Conservation (phyloP, 148 eudicot species). For the Chenopodium formosanum region DNA sequence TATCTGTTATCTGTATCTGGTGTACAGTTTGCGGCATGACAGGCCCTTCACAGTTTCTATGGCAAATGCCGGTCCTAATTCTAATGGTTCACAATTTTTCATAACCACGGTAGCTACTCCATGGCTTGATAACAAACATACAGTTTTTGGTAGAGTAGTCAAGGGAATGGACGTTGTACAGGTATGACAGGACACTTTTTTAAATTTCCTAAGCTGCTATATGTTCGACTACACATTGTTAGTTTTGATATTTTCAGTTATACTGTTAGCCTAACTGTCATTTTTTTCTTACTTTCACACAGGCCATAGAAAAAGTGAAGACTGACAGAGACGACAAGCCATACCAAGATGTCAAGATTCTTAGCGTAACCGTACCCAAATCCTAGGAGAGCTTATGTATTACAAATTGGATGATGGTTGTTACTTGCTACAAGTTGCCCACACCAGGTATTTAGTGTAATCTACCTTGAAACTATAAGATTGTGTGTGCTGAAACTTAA, state of each 20-base stretch:
- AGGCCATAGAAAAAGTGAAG: constrained; percentile 96
- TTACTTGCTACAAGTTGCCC: constrained; percentile 8
- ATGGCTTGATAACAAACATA: constrained; percentile 98
- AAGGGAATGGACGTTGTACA: constrained; percentile 99
- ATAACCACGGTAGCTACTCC: constrained; percentile 99
- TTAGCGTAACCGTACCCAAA: constrained; percentile 96
- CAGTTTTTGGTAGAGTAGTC: constrained; percentile 92
- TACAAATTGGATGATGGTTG: background rate
- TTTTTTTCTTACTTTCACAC: constrained; percentile 23
- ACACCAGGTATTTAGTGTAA: constrained; percentile 23
- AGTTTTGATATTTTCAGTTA: background rate
- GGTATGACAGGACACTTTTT: constrained; percentile 42
- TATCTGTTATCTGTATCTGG: background rate
- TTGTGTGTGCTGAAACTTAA: background rate
- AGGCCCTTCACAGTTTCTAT: constrained; percentile 96
- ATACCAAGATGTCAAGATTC: constrained; percentile 90
- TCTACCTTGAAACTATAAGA: background rate
- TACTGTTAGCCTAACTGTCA: background rate
- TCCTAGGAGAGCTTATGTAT: constrained; percentile 26
- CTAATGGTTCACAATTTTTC: constrained; percentile 97
- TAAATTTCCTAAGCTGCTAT: too few relatives aligned
- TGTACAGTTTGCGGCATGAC: constrained; percentile 90
- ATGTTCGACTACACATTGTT: background rate
- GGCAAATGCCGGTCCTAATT: constrained; percentile 98
- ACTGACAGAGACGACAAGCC: constrained; percentile 89